Percentiles rank a stretch among this genome's conserved stretches.
phyloP scores from a whole-genome alignment of 331 rosid genomes.

The Pyrus hybrid region DNA sequence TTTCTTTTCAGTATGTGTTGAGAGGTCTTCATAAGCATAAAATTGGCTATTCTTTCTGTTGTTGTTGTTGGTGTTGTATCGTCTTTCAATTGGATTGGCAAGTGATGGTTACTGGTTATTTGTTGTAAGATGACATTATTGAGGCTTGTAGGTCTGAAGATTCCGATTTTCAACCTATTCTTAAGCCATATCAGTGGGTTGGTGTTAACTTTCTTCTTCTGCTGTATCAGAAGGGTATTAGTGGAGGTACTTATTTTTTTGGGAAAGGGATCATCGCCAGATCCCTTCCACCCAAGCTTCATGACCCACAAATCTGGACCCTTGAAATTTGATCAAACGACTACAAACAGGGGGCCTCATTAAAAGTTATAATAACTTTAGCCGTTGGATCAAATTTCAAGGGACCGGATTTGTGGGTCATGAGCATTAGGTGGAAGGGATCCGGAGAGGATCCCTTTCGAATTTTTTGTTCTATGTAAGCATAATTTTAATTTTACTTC shows the following conservation, averaged over 20 bases:
- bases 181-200: conserved; percentile 87
- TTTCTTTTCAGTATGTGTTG: not conserved
- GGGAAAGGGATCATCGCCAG: too few species aligned
- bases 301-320: too few species aligned
- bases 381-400: too few species aligned
- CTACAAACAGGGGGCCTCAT: too few species aligned
- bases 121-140: conserved; percentile 66
- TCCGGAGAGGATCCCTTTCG: too few species aligned
- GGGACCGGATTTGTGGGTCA: too few species aligned
- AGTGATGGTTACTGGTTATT: not conserved
- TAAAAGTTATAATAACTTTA: too few species aligned
- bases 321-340: too few species aligned
- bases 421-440: too few species aligned
- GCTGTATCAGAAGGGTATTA: conserved; percentile 70
- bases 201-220: conserved; percentile 94
- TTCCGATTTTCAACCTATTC: conserved; percentile 82
- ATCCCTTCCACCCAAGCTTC: too few species aligned
- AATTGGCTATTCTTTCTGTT: not conserved
- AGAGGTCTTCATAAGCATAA: not conserved
- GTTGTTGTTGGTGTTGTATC: not conserved
- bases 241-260: conserved; percentile 69
- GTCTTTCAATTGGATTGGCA: not conserved
- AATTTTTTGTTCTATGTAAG: conserved; percentile 2
- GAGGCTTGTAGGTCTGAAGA: conserved; percentile 70
- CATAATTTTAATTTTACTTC: not conserved